These are phyloP conservation scores for Citrullus colocynthis DNA, from an alignment of 306 rosid genomes.

Conservation along the genomic window DNA sequence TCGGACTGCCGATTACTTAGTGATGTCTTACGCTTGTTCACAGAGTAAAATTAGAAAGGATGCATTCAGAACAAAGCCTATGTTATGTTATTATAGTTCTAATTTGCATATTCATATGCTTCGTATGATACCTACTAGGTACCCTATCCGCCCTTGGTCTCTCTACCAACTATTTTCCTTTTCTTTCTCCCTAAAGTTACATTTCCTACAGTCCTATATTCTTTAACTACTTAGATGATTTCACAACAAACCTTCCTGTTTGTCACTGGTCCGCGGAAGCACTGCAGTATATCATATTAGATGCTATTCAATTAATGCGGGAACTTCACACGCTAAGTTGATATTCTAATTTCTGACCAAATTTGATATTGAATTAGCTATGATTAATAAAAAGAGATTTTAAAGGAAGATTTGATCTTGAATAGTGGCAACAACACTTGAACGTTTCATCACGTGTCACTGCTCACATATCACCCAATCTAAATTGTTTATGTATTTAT, in stretches of 20 bases:
- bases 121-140: neutral
- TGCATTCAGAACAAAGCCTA: neutral
- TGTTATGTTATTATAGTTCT: neutral
- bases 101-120: neutral
- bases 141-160: neutral
- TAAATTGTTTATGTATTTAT: neutral
- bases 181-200: neutral
- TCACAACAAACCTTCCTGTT: neutral
- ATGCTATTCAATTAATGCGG: neutral
- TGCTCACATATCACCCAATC: neutral
- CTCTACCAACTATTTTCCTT: neutral
- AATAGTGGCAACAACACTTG: neutral
- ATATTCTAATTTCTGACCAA: neutral
- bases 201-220: no score
- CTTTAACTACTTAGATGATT: neutral
- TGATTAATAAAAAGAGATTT: neutral
- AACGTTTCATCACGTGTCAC: neutral
- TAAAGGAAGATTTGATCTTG: neutral
- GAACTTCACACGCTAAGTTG: neutral
- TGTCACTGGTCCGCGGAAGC: neutral
- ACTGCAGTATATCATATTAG: neutral
- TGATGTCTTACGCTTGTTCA: neutral
- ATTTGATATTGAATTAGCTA: neutral
- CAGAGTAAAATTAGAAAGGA: neutral
- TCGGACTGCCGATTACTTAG: neutral